Evolutionary conservation across 2,329 filamentous ascomycete genomes (phyloP), one percentile per base, ranked within the genome.

Genomic region (Coleophoma eucalyptorum): DNA sequence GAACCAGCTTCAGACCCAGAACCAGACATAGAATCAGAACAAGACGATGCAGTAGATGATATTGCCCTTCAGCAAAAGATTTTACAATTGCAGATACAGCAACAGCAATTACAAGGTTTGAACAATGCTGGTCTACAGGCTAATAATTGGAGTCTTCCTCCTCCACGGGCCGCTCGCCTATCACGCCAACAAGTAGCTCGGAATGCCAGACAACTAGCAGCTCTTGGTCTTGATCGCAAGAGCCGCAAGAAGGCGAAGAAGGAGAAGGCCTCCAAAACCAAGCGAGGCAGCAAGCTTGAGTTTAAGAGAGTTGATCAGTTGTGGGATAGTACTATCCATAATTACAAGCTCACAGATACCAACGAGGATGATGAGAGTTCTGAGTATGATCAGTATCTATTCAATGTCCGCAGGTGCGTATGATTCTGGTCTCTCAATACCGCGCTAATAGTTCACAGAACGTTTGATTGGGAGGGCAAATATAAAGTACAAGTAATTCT

Each of bases 381-480:
- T 48, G 80, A 88, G 58, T 92, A 90, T 66, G 84, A 92, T 53
- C 83, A 88, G 53, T 94, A 86, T 65, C 78, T 90, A 31, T 96
- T 96, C 66, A 89, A 90, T 20, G 87, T 96, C 15, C 83, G 89
- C 35, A 38, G 35, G 35, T 38, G 6, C 6, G 35, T 38, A 4
- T 38, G 15, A n/a, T 11, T 38, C 16, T 18, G 16, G 6, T 38
- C 6, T 38, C 16, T 38, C 35, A n/a, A 38, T n/a, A 18, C 5
- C 16, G 13, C 6, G 35, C 35, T 38, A 8, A 38, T 38, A 38
- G 35, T 15, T 11, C 35, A 11, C 15, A 80, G 91, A 49, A 86
- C 81, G 13, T 95, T 96, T 65, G 86, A 92, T 66, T 90, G 82
- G 81, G 88, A 94, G 59, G 89, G 90, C 55, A 90, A 90, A 61